Conservation (phyloP, 2,329 filamentous ascomycete species). For the Diaporthe ilicicola region DNA sequence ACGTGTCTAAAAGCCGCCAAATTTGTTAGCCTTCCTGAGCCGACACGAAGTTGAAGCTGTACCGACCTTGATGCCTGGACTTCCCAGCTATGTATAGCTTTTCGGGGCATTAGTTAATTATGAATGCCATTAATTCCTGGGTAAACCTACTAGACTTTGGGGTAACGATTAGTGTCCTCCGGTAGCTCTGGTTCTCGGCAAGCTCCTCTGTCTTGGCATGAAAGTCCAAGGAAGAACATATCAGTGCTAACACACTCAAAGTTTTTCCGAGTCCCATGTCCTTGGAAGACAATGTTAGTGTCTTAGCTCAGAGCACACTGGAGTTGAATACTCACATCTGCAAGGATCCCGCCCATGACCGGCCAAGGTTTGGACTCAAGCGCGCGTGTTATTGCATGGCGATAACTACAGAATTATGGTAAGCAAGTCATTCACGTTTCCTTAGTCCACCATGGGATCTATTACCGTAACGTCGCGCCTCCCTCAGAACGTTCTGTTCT, state of each 20-base stretch:
- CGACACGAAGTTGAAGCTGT: neutral
- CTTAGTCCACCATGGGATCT: neutral
- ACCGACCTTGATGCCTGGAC: neutral
- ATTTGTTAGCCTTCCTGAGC: neutral
- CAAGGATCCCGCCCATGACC: neutral
- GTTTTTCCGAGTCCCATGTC: constrained; percentile 21
- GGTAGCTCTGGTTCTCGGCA: neutral
- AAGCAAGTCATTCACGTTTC: neutral
- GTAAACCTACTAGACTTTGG: neutral
- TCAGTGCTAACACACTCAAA: neutral
- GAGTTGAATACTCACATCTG: neutral
- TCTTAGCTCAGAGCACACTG: neutral
- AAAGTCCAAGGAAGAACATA: constrained; percentile 7
- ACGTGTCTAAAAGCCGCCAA: neutral
- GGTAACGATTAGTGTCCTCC: neutral
- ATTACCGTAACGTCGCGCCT: neutral
- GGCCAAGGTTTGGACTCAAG: neutral
- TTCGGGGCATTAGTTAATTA: neutral
- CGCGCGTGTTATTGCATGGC: neutral
- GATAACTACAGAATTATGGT: neutral
- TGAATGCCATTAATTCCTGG: neutral
- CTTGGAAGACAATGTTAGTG: neutral
- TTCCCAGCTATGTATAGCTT: neutral
- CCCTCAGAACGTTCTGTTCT: neutral
- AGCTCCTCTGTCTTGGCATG: neutral